These are phyloP conservation scores for Fistulifera pelliculosa DNA, from an alignment of 108 stramenopile species.

Conservation along the genomic window DNA sequence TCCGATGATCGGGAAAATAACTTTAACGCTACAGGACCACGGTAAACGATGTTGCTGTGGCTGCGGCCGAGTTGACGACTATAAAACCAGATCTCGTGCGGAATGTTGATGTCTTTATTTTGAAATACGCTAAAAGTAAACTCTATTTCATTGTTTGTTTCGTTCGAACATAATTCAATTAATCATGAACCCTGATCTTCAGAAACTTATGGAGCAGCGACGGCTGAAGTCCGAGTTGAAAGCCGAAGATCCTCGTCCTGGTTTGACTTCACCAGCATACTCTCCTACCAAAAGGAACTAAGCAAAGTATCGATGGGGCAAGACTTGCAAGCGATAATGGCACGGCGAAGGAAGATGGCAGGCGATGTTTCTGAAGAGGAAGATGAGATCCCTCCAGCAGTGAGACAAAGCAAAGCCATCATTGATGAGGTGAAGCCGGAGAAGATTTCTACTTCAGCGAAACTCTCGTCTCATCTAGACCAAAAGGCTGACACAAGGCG, in stretches of 20 bases:
- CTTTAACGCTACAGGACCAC: too few species aligned
- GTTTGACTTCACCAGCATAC: background rate
- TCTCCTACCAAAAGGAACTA: background rate
- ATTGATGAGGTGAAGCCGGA: background rate
- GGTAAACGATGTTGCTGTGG: too few species aligned
- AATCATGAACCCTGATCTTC: slow-evolving; percentile 19
- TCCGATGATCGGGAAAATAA: too few species aligned
- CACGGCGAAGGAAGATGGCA: slow-evolving; percentile 8
- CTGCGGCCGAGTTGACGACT: too few species aligned
- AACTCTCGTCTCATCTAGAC: too few species aligned
- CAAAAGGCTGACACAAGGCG: background rate
- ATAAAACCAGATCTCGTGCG: too few species aligned
- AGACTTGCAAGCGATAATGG: slow-evolving; percentile 10
- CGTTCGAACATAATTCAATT: background rate
- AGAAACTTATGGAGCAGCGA: slow-evolving; percentile 15
- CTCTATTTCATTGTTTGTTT: too few species aligned
- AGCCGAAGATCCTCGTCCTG: background rate
- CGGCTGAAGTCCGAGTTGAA: slow-evolving; percentile 10
- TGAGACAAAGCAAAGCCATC: background rate
- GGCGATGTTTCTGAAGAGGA: slow-evolving; percentile 4
- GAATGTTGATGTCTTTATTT: too few species aligned
- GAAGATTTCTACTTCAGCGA: background rate
- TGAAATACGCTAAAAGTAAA: too few species aligned
- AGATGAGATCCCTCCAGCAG: background rate
- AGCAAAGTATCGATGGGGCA: slow-evolving; percentile 4